Evolutionary conservation across 352 stramenopile genomes (phyloP), one percentile per base, ranked within the genome.

Genomic region (Blastocystis hominis): DNA sequence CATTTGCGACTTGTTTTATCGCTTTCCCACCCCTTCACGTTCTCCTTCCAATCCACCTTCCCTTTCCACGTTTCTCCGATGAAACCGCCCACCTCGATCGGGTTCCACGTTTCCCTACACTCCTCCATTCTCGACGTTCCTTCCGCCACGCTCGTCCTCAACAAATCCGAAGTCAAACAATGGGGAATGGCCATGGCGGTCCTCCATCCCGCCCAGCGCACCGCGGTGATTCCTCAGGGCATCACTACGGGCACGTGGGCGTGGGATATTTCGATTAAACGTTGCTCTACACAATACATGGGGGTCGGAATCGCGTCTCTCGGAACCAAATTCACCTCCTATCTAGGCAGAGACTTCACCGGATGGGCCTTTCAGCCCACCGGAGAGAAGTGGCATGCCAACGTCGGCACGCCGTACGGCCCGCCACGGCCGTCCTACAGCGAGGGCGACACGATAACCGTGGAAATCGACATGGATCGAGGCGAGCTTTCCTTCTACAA

Each of bases 281-380:
- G 63, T 0, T 87, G 77, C 40, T 77, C 77, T 6, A 87, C 77
- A 20, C 77, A 87, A 34, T 87, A 87, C 46, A 87, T 87, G 77
- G 77, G 77, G 0, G 36, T 87, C 15, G 77, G 77, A 20, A 30
- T 87, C 36, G 61, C 62, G 17, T 55, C 54, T 3, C 36, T 87
- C 15, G 77, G 77, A 44, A 76, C 66, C 46, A 87, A 87, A 44
- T 46, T 87, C 3, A 76, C 44, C 36, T 78, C 62, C 40, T 87
- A 87, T 24, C 54, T 87, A 7, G 77, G 77, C 30, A 30, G 77
- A 53, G 77, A 87, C 36, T 87, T 87, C 54, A 78, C 66, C 7
- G 77, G 77, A 34, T 87, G 66, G 62, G 55, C 62, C 20, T 87
- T 78, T 34, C 77, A 87, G 34, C 77, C 77, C 0, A 87, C 77